These are phyloP conservation scores for Sindora glabra DNA, from an alignment of 306 rosid species.

Conservation along the genomic window DNA sequence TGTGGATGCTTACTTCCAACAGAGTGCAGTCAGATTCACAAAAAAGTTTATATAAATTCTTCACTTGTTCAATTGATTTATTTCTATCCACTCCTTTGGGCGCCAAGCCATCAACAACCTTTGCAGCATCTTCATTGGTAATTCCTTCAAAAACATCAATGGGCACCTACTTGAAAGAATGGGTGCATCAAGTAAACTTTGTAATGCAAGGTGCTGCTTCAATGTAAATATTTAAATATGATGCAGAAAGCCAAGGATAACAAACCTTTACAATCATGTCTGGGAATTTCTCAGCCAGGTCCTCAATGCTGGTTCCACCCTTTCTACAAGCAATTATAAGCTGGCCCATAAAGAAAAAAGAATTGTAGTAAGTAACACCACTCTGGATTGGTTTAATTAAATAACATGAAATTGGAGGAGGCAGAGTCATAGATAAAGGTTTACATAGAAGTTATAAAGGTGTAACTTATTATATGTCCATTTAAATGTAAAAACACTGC, in stretches of 20 bases:
- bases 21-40: constrained; percentile 79
- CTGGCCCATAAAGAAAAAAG: constrained; percentile 27
- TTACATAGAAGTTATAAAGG: neutral
- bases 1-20: constrained; percentile 71
- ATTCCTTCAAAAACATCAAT: constrained; percentile 90
- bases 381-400: neutral
- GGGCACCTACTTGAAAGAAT: constrained; percentile 62
- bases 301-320: constrained; percentile 99
- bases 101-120: constrained; percentile 97
- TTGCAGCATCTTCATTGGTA: constrained; percentile 88
- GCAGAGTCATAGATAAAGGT: neutral
- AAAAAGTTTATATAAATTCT: constrained; percentile 85
- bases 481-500: neutral
- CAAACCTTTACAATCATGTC: constrained; percentile 84
- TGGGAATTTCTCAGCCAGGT: constrained; percentile 96
- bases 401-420: neutral
- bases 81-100: constrained; percentile 66
- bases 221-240: constrained; percentile 1
- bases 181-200: constrained; percentile 15
- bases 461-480: neutral
- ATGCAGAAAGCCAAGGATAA: constrained; percentile 14
- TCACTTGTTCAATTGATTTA: constrained; percentile 91
- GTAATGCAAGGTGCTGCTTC: neutral
- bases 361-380: constrained; percentile 4
- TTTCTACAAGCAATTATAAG: constrained; percentile 88